These are phyloP conservation scores for Epicoccum nigrum DNA, from an alignment of 2,329 filamentous ascomycete genomes.

Conservation along the genomic window DNA sequence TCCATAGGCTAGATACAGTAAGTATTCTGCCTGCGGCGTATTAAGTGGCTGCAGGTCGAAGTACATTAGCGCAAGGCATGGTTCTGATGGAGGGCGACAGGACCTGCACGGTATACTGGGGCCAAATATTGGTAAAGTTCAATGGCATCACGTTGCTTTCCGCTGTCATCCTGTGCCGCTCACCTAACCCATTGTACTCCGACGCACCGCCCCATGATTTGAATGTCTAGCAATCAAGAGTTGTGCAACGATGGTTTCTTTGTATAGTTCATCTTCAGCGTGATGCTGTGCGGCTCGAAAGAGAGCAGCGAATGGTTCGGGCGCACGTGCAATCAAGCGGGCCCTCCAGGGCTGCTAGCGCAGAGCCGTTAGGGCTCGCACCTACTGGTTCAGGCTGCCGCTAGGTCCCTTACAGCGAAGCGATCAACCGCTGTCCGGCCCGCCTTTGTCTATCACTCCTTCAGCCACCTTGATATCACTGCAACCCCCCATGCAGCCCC, in stretches of 20 bases:
- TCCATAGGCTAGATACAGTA: conserved; percentile 30
- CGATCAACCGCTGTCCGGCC: conserved; percentile 3
- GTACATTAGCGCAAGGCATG: conserved; percentile 18
- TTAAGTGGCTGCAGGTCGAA: conserved; percentile 28
- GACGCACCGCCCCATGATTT: not conserved
- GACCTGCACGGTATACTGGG: conserved; percentile 24
- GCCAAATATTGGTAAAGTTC: conserved; percentile 14
- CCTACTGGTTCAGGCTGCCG: conserved; percentile 10
- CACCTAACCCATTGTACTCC: conserved; percentile 3
- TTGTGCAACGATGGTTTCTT: not conserved
- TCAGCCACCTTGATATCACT: conserved; percentile 15
- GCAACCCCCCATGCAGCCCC: conserved; percentile 17
- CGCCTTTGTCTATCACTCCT: conserved; percentile 17
- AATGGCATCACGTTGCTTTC: not conserved
- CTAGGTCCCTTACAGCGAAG: not conserved
- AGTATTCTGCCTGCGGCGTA: conserved; percentile 23
- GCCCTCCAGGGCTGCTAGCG: conserved; percentile 1
- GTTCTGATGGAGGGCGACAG: conserved; percentile 23
- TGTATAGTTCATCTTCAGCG: not conserved
- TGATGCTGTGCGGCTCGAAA: conserved; percentile 3
- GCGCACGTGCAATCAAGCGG: conserved; percentile 4
- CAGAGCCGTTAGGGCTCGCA: not conserved
- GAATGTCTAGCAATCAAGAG: not conserved
- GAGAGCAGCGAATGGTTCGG: conserved; percentile 1
- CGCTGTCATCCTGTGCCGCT: not conserved